Conservation (phyloP, 495 filamentous ascomycete species). For the Oleoguttula mirabilis region DNA sequence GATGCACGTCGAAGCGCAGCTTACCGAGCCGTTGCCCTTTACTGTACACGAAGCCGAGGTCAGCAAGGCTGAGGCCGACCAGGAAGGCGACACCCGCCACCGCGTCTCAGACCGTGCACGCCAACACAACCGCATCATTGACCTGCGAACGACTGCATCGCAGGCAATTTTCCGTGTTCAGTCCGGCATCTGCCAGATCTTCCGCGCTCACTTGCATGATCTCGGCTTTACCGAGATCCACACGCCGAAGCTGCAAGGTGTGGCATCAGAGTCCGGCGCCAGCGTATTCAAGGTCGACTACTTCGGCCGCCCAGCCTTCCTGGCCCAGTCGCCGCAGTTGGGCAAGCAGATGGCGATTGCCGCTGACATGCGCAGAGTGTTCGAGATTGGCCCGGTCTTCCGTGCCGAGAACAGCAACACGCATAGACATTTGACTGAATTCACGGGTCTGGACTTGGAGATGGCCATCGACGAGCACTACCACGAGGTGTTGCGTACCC, state of each 20-base stretch:
- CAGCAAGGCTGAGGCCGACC: constrained; percentile 24
- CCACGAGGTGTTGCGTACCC: constrained; percentile 67
- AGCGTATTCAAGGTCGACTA: constrained; percentile 90
- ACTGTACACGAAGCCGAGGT: constrained; percentile 54
- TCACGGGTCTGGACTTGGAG: constrained; percentile 92
- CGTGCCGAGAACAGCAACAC: constrained; percentile 95
- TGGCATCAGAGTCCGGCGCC: constrained; percentile 85
- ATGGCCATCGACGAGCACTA: constrained; percentile 89
- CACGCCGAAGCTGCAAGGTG: constrained; percentile 77
- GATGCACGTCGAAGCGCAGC: constrained; percentile 42
- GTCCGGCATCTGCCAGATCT: constrained; percentile 67
- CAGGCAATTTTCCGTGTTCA: constrained; percentile 80
- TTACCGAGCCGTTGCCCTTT: constrained; percentile 49
- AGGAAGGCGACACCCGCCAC: constrained; percentile 30
- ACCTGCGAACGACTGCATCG: constrained; percentile 75
- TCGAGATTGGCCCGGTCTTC: constrained; percentile 84
- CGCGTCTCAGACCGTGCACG: constrained; percentile 64
- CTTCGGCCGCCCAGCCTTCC: constrained; percentile 71
- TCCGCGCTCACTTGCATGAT: constrained; percentile 63
- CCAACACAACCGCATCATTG: constrained; percentile 79
- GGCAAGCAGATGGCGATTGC: constrained; percentile 97
- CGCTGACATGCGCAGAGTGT: constrained; percentile 80
- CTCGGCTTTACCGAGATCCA: constrained; percentile 79
- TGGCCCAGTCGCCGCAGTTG: constrained; percentile 89
- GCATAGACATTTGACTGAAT: constrained; percentile 92